Base-by-base conservation (phyloP, 805 yeast genomes). In the Lipomyces kockii region DNA sequence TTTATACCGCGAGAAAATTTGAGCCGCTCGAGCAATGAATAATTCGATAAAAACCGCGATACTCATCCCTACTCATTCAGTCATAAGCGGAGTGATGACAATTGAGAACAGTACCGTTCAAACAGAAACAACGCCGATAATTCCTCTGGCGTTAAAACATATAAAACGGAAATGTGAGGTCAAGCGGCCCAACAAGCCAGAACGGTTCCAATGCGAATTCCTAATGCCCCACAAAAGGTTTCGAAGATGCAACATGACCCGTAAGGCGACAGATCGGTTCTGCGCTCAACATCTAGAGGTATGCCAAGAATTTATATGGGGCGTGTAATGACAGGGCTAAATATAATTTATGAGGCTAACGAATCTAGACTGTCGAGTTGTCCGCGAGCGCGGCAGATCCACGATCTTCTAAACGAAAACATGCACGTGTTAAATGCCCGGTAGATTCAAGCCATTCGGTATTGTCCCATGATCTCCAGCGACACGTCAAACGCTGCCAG, bases 251-350 rank as follows among this genome's bases (percentile, higher is more conserved):
- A 84, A 86, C 3, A 82, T 89, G 83, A 87, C 87, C 67, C 79
- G 89, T 39, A 82, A 83, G 64, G 77, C 79, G 11, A 83, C 78
- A 37, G 81, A 81, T 27, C 76, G 76, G 52, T 88, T 76, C 73
- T 90, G 96, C 76, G 85, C 89, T 8, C 89, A 89, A 70, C 96
- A 90, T 75, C 69, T 83, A 74, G 62, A 69, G 27, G 76, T 76
- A 46, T 27, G 64, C 59, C 14, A 20, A 34, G 29, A 32, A 34
- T n/a, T 8, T n/a, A 49, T 7, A 14, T 25, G 12, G n/a, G n/a
- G 14, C 22, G 22, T 52, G 39, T 25, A 3, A 29, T 20, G 29
- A 4, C 32, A 2, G 14, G 20, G 35, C 9, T 32, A 8, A 17
- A 9, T n/a, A 17, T 9, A 0, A 35, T 22, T 11, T 14, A 29